Evolutionary conservation across 176 grass and related monocot genomes (phyloP), one percentile per base, ranked within the genome.

Genomic region (Thinopyrum elongatum): DNA sequence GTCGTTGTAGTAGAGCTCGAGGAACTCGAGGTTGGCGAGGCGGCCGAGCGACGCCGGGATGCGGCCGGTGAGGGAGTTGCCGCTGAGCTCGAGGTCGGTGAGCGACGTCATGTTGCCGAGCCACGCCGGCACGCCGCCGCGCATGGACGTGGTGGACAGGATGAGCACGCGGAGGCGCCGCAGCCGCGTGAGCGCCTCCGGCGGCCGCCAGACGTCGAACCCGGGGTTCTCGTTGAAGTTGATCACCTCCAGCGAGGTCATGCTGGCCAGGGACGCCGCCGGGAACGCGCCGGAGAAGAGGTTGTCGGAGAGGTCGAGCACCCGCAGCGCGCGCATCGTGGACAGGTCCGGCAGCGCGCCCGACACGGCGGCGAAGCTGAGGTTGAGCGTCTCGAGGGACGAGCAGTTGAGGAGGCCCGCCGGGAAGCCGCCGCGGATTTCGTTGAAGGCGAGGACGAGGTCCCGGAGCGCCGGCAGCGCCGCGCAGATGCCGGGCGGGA

Each of bases 1-100:
- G 13, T 79, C 1, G 90, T 99, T 99, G 88, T 99, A 99, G 82
- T 99, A 99, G 73, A 99, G 94, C 87, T 99, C 97, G 2, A 99
- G 84, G n/a, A 94, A 47, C 86, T 82, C 61, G 17, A 99, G 88
- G 21, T 91, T 82, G 3, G 14, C 0, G 34, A 96, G 87, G 16
- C 59, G 84, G 16, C 84, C 92, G 0, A 99, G 80, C 1, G 90
- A 78, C 3, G 26, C 16, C 0, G 97, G 97, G 77, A 99, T 93
- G 55, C 16, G 63, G 6, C 94, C 97, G 2, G 86, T 82, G 69
- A 99, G 90, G 11, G 2, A 59, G 78, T 99, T 99, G 67, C 90
- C 94, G 72, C 90, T 90, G 65, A 99, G 83, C 80, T 99, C 97
- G 0, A 99, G 97, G 86, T 94, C 90, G 16, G 88, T 93, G 63